Percentiles rank a stretch among this genome's conserved stretches.
These are phyloP conservation scores for Anethum foeniculum DNA, from an alignment of 140 eudicot genomes.

Conservation along the genomic window DNA sequence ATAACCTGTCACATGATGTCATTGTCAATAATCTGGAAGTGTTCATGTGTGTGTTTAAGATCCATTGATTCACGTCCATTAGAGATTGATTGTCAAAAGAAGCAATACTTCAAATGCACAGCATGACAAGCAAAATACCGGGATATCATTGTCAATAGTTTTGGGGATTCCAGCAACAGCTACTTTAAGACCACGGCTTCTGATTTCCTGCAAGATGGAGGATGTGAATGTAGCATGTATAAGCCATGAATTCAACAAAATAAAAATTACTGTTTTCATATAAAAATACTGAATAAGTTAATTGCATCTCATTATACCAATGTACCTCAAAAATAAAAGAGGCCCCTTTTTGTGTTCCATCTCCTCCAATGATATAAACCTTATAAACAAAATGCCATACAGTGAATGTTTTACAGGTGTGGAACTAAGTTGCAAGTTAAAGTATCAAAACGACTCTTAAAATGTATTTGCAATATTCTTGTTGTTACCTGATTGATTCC, in stretches of 20 bases:
- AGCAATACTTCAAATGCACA: background rate
- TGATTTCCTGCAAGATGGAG: conserved; percentile 44
- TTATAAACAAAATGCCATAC: background rate
- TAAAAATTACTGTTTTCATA: background rate
- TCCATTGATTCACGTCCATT: background rate
- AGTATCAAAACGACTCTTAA: background rate
- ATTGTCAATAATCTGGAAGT: conserved; percentile 63
- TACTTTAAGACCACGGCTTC: conserved; percentile 74
- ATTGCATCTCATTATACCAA: background rate
- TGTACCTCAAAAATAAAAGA: conserved; percentile 71
- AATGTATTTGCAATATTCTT: background rate
- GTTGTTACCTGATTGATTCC: conserved; percentile 62
- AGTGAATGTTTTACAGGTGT: background rate
- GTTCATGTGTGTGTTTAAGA: background rate
- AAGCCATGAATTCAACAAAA: background rate
- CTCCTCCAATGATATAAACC: conserved; percentile 93
- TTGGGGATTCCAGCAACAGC: conserved; percentile 82
- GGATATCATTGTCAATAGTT: conserved; percentile 79
- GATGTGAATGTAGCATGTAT: background rate
- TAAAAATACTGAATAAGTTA: background rate
- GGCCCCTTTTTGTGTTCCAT: conserved; percentile 91
- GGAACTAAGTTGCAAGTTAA: background rate
- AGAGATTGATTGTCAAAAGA: background rate
- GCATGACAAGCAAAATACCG: conserved; percentile 34
- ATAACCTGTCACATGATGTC: conserved; percentile 40